Conservation (phyloP, 352 stramenopile genomes). For the Globisporangium takayamanum region DNA sequence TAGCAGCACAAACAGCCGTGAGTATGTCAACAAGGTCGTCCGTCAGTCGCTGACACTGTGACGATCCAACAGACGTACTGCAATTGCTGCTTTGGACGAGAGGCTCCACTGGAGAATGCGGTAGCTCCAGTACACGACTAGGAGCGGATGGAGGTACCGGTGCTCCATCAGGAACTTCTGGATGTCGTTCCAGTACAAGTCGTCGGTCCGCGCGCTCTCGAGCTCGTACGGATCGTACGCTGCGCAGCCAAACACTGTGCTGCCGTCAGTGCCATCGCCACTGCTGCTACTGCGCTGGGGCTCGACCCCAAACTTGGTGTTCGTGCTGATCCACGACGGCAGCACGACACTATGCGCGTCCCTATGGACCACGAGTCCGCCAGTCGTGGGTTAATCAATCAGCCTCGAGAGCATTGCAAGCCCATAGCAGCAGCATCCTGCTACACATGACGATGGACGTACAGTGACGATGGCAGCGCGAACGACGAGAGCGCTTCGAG, state of each 20-base stretch:
- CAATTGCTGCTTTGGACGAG: conserved; percentile 46
- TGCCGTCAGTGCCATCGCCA: too few relatives aligned
- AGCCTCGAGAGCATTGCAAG: not conserved
- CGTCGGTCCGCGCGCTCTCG: conserved; percentile 60
- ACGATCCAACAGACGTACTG: conserved; percentile 21
- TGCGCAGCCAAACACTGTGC: not conserved
- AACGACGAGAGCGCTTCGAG: conserved; percentile 5
- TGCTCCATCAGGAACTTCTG: conserved; percentile 53
- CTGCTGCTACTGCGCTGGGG: not conserved
- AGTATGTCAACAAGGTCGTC: not conserved
- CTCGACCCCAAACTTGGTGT: conserved; percentile 21
- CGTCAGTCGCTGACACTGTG: not conserved
- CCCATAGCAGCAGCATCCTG: too few relatives aligned
- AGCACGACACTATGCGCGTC: conserved; percentile 29
- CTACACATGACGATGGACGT: not conserved
- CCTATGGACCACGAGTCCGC: conserved; percentile 7
- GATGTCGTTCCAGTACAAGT: conserved; percentile 78
- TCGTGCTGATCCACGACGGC: conserved; percentile 34
- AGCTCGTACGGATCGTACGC: conserved; percentile 59
- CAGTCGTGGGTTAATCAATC: not conserved
- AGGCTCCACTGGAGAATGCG: conserved; percentile 62
- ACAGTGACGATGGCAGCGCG: conserved; percentile 6
- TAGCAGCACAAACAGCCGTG: conserved; percentile 1
- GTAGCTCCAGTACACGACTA: conserved; percentile 64
- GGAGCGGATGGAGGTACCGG: conserved; percentile 55